A percentile compares a stretch with the other conserved stretches of the same genome.
These are phyloP conservation scores for Warburgia ugandensis DNA, from an alignment of 164 flowering plant species.

Conservation along the genomic window DNA sequence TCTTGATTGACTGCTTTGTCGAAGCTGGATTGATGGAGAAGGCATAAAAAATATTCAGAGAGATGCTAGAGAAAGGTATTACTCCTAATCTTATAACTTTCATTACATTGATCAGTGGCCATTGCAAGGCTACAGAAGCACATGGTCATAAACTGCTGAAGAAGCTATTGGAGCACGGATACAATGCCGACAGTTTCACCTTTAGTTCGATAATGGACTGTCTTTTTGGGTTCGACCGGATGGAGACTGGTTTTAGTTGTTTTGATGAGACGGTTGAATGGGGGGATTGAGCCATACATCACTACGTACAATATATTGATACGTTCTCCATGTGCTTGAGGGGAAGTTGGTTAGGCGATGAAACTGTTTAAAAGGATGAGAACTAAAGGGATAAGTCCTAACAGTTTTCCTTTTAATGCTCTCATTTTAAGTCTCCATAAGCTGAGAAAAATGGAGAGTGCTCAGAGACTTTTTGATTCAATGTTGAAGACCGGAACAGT, in stretches of 20 bases:
- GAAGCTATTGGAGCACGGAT: slow-evolving; percentile 57
- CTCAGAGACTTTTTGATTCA: slow-evolving; percentile 44
- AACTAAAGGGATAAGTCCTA: slow-evolving; percentile 51
- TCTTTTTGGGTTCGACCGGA: slow-evolving; percentile 53
- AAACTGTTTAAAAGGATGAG: slow-evolving; percentile 51
- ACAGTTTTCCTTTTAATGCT: slow-evolving; percentile 67
- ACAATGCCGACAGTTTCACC: slow-evolving; percentile 69
- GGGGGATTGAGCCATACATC: slow-evolving; percentile 65
- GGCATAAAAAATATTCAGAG: slow-evolving; percentile 38
- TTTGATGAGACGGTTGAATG: slow-evolving; percentile 74
- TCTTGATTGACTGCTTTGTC: slow-evolving; percentile 69
- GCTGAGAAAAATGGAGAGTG: slow-evolving; percentile 50
- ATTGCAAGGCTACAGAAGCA: slow-evolving; percentile 44
- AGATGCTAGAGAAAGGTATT: slow-evolving; percentile 50
- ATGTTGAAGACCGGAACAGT: slow-evolving; percentile 49
- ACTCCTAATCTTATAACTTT: slow-evolving; percentile 74
- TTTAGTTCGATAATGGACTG: slow-evolving; percentile 75
- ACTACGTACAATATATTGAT: slow-evolving; percentile 69
- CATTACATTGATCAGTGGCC: slow-evolving; percentile 71
- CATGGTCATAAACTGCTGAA: slow-evolving; percentile 42
- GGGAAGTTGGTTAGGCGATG: slow-evolving; percentile 49
- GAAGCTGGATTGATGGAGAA: slow-evolving; percentile 49
- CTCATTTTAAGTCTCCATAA: slow-evolving; percentile 51
- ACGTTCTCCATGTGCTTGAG: slow-evolving; percentile 49
- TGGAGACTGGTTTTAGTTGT: slow-evolving; percentile 68